phyloP scores from a whole-genome alignment of 768 basidiomycete genomes.

The Kwoniella newhampshirensis region DNA sequence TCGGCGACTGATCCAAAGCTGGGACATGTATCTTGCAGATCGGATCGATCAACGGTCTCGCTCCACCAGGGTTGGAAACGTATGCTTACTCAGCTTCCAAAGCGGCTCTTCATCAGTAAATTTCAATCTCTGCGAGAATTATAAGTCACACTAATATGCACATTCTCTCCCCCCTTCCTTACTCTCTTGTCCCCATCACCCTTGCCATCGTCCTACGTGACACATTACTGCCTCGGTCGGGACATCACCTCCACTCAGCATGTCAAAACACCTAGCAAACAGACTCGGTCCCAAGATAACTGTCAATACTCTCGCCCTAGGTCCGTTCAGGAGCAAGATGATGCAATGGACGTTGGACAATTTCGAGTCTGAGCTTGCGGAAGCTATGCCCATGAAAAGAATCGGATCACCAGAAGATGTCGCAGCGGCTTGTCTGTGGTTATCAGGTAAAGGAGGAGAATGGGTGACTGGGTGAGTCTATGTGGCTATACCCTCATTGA shows the following conservation, averaged over 20 bases:
- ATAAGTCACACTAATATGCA: not conserved
- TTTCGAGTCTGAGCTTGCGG: slow-evolving; percentile 57
- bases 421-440: slow-evolving; percentile 64
- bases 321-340: slow-evolving; percentile 58
- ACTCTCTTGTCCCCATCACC: too few relatives aligned
- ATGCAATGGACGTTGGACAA: slow-evolving; percentile 60
- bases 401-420: slow-evolving; percentile 68
- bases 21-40: slow-evolving; percentile 57
- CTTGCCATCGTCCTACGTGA: too few relatives aligned
- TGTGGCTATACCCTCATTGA: too few relatives aligned
- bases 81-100: slow-evolving; percentile 70
- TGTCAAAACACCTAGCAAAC: slow-evolving; percentile 63
- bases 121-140: not conserved
- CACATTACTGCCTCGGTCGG: too few relatives aligned
- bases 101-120: slow-evolving; percentile 52
- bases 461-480: slow-evolving; percentile 61
- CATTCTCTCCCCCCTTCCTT: not conserved
- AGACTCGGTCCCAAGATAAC: slow-evolving; percentile 64
- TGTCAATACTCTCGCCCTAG: slow-evolving; percentile 67
- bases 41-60: slow-evolving; percentile 64
- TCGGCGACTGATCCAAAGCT: too few relatives aligned
- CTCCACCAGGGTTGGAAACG: slow-evolving; percentile 62
- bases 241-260: too few relatives aligned
- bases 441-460: slow-evolving; percentile 63
- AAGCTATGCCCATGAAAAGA: slow-evolving; percentile 58